These are phyloP conservation scores for Trichothecium roseum DNA, from an alignment of 2,329 filamentous ascomycete species.

Conservation along the genomic window DNA sequence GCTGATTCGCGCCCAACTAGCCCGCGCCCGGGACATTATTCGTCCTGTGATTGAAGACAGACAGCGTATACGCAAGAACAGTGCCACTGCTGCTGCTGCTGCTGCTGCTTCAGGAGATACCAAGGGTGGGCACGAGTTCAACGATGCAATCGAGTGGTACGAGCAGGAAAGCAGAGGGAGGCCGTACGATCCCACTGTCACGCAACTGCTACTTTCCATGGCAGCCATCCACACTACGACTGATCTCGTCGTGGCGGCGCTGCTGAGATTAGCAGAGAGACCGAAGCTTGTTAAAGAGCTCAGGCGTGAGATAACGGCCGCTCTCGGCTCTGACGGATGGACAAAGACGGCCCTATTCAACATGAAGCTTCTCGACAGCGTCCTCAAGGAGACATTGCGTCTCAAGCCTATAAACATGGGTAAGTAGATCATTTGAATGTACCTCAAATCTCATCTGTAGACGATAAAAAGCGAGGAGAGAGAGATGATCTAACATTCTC, in stretches of 20 bases:
- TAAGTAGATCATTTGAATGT: background rate
- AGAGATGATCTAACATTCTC: conserved; percentile 13
- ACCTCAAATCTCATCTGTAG: background rate
- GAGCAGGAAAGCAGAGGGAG: conserved; percentile 30
- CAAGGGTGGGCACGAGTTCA: too few relatives aligned
- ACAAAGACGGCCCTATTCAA: conserved; percentile 31
- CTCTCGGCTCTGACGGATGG: conserved; percentile 19
- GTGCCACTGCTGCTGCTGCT: too few relatives aligned
- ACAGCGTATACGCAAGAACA: background rate
- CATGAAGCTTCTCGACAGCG: conserved; percentile 36
- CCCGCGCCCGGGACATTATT: conserved; percentile 4
- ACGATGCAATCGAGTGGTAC: conserved; percentile 44
- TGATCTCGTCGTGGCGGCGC: conserved; percentile 9
- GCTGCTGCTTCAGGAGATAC: too few relatives aligned
- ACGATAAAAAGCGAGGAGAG: conserved; percentile 20
- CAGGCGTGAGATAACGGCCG: conserved; percentile 25
- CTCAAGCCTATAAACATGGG: conserved; percentile 13
- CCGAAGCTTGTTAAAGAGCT: conserved; percentile 23
- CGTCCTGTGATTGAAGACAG: conserved; percentile 26
- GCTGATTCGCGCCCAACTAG: conserved; percentile 13
- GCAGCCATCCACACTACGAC: conserved; percentile 45
- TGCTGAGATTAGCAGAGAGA: conserved; percentile 25
- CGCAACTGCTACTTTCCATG: conserved; percentile 20
- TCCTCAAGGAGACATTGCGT: conserved; percentile 39
- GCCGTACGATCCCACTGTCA: conserved; percentile 6